Evolutionary conservation across 352 stramenopile genomes (phyloP).

Genomic region (Phytophthora lateralis): DNA sequence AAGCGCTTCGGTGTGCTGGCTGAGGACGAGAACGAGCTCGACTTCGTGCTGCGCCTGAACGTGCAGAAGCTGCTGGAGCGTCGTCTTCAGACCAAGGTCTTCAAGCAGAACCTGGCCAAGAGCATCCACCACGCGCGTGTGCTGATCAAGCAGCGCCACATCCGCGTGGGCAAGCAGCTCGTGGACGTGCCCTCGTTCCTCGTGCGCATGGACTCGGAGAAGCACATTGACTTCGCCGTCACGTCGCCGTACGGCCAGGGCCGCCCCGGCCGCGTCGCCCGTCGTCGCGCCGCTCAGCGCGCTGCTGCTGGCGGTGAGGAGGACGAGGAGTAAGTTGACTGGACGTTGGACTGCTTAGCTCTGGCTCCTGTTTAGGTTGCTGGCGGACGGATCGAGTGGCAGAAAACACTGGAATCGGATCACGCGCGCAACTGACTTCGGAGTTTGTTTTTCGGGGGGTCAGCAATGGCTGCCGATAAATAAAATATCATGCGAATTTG

Average conservation of each 20-base stretch:
- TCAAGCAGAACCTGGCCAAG: conserved; percentile 99
- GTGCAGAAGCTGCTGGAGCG: conserved; percentile 99
- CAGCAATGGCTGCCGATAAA: conserved; percentile 49
- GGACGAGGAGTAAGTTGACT: conserved; percentile 79
- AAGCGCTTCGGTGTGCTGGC: conserved; percentile 96
- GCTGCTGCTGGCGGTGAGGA: conserved; percentile 91
- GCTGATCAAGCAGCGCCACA: conserved; percentile 99
- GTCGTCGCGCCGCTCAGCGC: conserved; percentile 93
- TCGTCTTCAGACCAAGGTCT: conserved; percentile 98
- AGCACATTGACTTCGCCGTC: conserved; percentile 99
- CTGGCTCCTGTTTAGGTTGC: conserved; percentile 23
- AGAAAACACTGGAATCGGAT: background rate
- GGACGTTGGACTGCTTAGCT: conserved; percentile 1
- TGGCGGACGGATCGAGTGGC: background rate
- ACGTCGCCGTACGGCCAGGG: conserved; percentile 98
- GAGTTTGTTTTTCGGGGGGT: conserved; percentile 37
- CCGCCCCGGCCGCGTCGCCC: conserved; percentile 95
- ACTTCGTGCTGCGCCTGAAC: conserved; percentile 98
- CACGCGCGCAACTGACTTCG: conserved; percentile 14
- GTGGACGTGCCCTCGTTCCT: conserved; percentile 99
- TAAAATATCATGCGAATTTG: conserved; percentile 89
- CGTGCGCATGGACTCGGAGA: conserved; percentile 98
- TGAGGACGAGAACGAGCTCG: conserved; percentile 98
- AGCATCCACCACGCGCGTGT: conserved; percentile 99
- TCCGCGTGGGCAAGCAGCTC: conserved; percentile 98